phyloP scores from a whole-genome alignment of 2,329 filamentous ascomycete species.

The Colletotrichum navitas region DNA sequence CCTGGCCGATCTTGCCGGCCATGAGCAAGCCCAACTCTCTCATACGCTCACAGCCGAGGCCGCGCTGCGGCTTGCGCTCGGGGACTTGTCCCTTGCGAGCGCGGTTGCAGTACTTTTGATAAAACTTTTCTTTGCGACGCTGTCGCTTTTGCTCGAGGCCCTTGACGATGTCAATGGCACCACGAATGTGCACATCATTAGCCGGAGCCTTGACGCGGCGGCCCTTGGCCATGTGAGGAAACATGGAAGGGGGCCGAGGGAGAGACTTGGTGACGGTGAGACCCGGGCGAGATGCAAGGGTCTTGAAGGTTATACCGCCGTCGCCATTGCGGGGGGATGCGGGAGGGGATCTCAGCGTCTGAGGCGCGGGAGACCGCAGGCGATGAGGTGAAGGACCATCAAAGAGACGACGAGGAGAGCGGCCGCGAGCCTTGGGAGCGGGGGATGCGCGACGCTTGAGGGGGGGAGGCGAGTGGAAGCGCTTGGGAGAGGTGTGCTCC shows the following conservation, averaged over 20 bases:
- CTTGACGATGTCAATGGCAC: constrained; percentile 98
- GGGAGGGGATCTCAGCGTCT: constrained; percentile 62
- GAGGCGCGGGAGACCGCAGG: constrained; percentile 76
- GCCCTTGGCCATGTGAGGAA: constrained; percentile 65
- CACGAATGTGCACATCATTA: constrained; percentile 77
- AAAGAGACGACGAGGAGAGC: constrained; percentile 71
- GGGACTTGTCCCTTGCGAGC: constrained; percentile 75
- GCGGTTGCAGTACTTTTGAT: constrained; percentile 89
- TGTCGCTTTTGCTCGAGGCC: constrained; percentile 95
- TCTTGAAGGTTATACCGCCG: constrained; percentile 57
- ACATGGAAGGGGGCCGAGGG: constrained; percentile 81
- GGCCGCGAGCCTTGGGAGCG: constrained; percentile 57
- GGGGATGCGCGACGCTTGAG: constrained; percentile 63
- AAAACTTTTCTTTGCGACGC: constrained; percentile 91
- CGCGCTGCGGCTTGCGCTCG: constrained; percentile 78
- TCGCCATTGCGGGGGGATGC: constrained; percentile 58
- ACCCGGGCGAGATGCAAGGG: constrained; percentile 70
- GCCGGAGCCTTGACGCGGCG: constrained; percentile 51
- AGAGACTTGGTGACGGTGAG: constrained; percentile 87
- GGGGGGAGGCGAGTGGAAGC: constrained; percentile 62
- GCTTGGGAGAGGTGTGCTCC: constrained; percentile 60
- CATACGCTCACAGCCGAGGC: constrained; percentile 94
- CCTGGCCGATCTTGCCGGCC: constrained; percentile 81
- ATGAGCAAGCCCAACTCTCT: constrained; percentile 85
- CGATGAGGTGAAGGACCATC: constrained; percentile 78